Base-by-base conservation (phyloP, 495 filamentous ascomycete genomes). In the Tuber melanosporum region DNA sequence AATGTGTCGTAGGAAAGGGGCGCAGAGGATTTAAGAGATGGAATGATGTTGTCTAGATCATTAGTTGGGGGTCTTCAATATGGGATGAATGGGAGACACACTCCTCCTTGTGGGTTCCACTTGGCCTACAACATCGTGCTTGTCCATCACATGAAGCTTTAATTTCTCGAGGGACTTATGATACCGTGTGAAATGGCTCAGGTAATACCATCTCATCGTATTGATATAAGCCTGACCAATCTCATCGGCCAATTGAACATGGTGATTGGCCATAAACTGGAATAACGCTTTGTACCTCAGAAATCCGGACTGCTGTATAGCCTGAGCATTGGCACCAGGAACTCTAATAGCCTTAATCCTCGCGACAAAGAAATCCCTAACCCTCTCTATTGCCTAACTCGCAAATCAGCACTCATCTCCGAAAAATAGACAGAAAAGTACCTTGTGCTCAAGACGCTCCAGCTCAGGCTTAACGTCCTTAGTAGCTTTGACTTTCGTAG, bases 161-260 rank as follows among this genome's bases (percentile, higher is more conserved):
- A 98, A 87, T 82, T 94, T 97, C 75, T 91, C 90, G 0, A 99
- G 89, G 0, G 94, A 89, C 76, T 91, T 89, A 73, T 91, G 88
- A 83, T 98, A 99, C 26, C 95, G 92, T 6, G 90, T 91, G 83
- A 99, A 99, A 84, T 98, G 91, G 76, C 91, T 95, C 57, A 90
- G 85, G 82, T 98, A 98, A 81, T 99, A 99, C 95, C 95, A 99
- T 70, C 94, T 90, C 95, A 99, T 98, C 12, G 95, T 99, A 85
- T 98, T 97, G 85, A 97, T 91, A 79, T 99, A 99, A 10, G 95
- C 95, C 85, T 95, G 93, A 32, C 89, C 90, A 79, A 98, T 97
- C 82, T 98, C 92, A 49, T 93, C 91, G 3, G 93, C 92, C 9
- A 99, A 88, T 42, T 89, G 86, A 1, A 91, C 86, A 79, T 98